Conservation (phyloP, 2,329 filamentous ascomycete species). For the Xylaria sp. region DNA sequence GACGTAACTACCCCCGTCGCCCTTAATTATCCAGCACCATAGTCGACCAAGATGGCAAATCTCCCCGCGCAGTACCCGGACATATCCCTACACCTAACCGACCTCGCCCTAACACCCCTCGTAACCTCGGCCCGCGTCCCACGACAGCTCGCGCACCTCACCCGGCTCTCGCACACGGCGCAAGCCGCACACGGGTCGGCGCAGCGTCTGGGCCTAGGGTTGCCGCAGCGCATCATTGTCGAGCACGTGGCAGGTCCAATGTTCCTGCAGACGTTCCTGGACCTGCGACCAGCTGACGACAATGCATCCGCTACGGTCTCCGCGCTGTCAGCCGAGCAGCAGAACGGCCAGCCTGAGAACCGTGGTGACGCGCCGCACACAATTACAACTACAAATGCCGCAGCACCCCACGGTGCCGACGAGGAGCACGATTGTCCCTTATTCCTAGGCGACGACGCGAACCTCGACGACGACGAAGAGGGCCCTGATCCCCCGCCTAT, state of each 20-base stretch:
- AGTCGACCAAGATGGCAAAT: conserved; percentile 44
- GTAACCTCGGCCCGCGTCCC: conserved; percentile 54
- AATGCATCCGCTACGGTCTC: too few species aligned
- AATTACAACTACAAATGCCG: neutral
- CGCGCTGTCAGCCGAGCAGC: too few species aligned
- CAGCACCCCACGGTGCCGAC: neutral
- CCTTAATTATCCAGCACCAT: neutral
- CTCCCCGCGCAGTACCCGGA: conserved; percentile 56
- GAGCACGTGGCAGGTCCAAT: conserved; percentile 52
- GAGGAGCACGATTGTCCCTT: neutral
- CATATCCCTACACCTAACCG: conserved; percentile 62
- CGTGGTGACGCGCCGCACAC: neutral
- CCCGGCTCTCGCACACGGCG: conserved; percentile 59
- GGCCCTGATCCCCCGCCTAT: conserved; percentile 51
- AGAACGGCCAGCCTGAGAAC: too few species aligned
- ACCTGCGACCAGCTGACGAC: neutral
- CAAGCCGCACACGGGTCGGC: conserved; percentile 60
- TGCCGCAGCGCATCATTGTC: conserved; percentile 62
- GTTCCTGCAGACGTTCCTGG: conserved; percentile 20
- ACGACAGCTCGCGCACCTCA: conserved; percentile 44
- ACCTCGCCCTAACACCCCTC: conserved; percentile 62
- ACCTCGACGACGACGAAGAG: conserved; percentile 27
- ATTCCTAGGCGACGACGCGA: conserved; percentile 21
- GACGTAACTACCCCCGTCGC: neutral
- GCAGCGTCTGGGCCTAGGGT: conserved; percentile 58